phyloP scores from a whole-genome alignment of 352 stramenopile genomes.

The Phytophthora boehmeriae region DNA sequence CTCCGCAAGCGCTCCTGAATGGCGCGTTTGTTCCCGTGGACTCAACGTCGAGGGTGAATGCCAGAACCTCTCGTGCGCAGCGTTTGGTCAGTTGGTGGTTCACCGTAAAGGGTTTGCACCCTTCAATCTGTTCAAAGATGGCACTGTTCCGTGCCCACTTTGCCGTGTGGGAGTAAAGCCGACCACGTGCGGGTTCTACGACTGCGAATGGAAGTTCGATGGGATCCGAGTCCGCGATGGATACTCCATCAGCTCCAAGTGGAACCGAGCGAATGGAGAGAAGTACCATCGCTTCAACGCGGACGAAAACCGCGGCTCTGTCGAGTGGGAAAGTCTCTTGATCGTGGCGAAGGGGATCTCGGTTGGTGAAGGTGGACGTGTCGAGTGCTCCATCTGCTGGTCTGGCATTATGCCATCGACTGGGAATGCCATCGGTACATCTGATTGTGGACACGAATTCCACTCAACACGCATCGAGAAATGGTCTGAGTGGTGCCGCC shows the following conservation, averaged over 20 bases:
- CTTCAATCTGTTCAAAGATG: slow-evolving; percentile 22
- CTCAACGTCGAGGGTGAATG: slow-evolving; percentile 38
- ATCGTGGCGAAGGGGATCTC: slow-evolving; percentile 18
- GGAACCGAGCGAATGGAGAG: slow-evolving; percentile 13
- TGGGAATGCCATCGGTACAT: not conserved
- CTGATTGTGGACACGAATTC: slow-evolving; percentile 23
- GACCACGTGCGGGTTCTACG: slow-evolving; percentile 28
- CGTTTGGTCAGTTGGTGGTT: slow-evolving; percentile 23
- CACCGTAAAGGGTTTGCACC: slow-evolving; percentile 1
- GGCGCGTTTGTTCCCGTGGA: slow-evolving; percentile 15
- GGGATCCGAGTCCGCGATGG: slow-evolving; percentile 6
- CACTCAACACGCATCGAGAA: slow-evolving; percentile 16
- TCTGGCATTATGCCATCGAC: not conserved
- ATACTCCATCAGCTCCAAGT: slow-evolving; percentile 24
- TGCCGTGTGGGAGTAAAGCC: slow-evolving; percentile 13
- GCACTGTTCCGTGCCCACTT: slow-evolving; percentile 10
- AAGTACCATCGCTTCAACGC: slow-evolving; percentile 33
- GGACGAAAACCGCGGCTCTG: slow-evolving; percentile 12
- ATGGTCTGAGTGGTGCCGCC: slow-evolving; percentile 17
- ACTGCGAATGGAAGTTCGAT: slow-evolving; percentile 45
- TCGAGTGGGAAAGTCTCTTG: slow-evolving; percentile 29
- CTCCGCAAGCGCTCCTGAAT: slow-evolving; percentile 6
- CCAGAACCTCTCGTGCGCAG: slow-evolving; percentile 4
- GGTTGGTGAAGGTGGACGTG: not conserved
- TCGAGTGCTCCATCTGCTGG: slow-evolving; percentile 27